Base-by-base conservation (phyloP, 345 rosid genomes). In the Raphanus sativus region DNA sequence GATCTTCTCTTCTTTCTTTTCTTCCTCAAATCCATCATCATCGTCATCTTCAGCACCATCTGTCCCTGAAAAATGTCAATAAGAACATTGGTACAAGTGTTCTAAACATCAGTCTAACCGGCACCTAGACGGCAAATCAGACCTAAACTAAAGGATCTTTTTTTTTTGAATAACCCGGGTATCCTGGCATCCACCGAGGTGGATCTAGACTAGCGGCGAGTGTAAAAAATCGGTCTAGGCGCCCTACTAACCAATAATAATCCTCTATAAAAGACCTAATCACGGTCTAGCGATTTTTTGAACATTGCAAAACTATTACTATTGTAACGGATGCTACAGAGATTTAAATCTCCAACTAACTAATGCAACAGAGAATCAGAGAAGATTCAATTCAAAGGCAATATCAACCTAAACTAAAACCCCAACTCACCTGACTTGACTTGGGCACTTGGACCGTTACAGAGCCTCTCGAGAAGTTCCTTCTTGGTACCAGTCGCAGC, bases 401-500 rank as follows among this genome's bases (percentile, higher is more conserved):
- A 45, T 45, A 45, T 45, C 16, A 45, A 45, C 6, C 1, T 45
- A 45, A 45, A 45, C 16, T 8, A 70, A 8, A n/a, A 40, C 3
- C 4, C 66, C 55, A 21, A 55, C 40, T 60, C 67, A 50, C 42
- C 56, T 2, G 70, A 55, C 34, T 68, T 58, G 30, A 34, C 24
- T 4, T 54, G 12, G 0, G 69, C 76, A 2, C 30, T 73, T 24
- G 74, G 64, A 9, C 52, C 80, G 3, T 66, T 80, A 50, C 91
- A 89, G 32, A 94, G 88, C 83, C 90, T 86, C 71, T 87, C 86
- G 2, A 89, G 77, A 70, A 94, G 79, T 56, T 86, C 87, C 42
- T 86, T 91, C 83, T 89, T 90, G 32, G 88, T 82, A n/a, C 98
- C 97, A 5, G 87, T 68, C 9, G 86, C 4, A 17, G 84, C 78